These are phyloP conservation scores for Haplosporangium gracile DNA, from an alignment of 192 early-diverging fungal species.

Conservation along the genomic window DNA sequence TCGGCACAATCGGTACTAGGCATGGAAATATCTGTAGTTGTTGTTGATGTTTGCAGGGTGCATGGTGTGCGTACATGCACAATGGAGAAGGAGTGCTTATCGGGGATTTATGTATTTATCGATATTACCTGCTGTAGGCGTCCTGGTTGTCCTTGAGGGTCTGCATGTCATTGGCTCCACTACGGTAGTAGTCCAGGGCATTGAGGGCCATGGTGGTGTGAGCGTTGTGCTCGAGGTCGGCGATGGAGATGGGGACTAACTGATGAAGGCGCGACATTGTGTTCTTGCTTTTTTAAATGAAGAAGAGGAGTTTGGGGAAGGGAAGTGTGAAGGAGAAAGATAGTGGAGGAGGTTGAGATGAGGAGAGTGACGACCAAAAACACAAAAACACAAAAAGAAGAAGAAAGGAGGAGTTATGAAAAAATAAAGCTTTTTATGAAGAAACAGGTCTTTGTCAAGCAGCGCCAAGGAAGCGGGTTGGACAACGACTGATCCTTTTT, in stretches of 20 bases:
- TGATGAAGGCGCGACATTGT: slow-evolving; percentile 29
- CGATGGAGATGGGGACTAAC: slow-evolving; percentile 43
- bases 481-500: too few species aligned
- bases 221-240: slow-evolving; percentile 55
- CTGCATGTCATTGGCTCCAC: slow-evolving; percentile 85
- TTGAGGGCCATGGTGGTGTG: slow-evolving; percentile 64
- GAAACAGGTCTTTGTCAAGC: neutral
- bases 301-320: neutral
- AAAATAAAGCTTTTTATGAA: neutral
- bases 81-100: too few species aligned
- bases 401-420: neutral
- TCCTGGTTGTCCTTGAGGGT: slow-evolving; percentile 84
- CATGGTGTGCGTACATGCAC: too few species aligned
- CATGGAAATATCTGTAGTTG: too few species aligned
- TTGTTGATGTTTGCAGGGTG: too few species aligned
- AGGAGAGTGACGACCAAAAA: neutral
- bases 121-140: slow-evolving; percentile 65
- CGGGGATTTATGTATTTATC: too few species aligned
- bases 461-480: too few species aligned
- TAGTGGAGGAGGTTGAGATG: neutral
- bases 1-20: too few species aligned
- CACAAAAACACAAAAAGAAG: neutral
- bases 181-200: slow-evolving; percentile 89
- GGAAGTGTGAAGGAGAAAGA: neutral
- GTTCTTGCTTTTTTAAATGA: neutral